Conservation (phyloP, 306 rosid species). For the Delonix regia region DNA sequence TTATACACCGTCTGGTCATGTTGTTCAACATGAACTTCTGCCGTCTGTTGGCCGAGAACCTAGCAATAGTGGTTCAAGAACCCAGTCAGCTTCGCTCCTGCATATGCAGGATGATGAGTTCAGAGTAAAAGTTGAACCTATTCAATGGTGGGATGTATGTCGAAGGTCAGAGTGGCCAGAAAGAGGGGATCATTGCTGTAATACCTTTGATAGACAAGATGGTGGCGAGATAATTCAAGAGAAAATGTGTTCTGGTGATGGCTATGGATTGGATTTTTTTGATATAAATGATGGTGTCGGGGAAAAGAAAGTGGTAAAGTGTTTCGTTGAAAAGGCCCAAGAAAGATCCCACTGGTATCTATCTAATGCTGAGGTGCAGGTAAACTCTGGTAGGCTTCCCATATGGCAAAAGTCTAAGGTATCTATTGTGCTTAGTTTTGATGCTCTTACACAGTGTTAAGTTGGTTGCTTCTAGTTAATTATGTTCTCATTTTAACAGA, state of each 20-base stretch:
- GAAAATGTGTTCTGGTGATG: conserved; percentile 48
- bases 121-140: conserved; percentile 87
- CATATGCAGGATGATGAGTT: conserved; percentile 77
- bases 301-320: conserved; percentile 33
- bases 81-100: conserved; percentile 55
- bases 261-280: conserved; percentile 43
- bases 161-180: conserved; percentile 88
- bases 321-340: conserved; percentile 48
- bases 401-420: conserved; percentile 90
- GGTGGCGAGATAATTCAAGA: conserved; percentile 47
- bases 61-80: conserved; percentile 45
- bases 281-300: conserved; percentile 42
- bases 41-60: conserved; percentile 72
- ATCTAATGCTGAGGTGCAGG: conserved; percentile 90
- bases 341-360: conserved; percentile 68
- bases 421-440: conserved; percentile 33
- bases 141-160: conserved; percentile 97
- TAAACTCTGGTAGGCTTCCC: conserved; percentile 67
- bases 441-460: conserved; percentile 19
- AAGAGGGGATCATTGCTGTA: conserved; percentile 59
- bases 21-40: conserved; percentile 83
- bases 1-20: conserved; percentile 90
- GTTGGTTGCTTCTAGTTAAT: conserved; percentile 23
- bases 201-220: conserved; percentile 55
- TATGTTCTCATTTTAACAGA: conserved; percentile 46